phyloP scores from a whole-genome alignment of 2,329 filamentous ascomycete species.

The Phialocephala subalpina region DNA sequence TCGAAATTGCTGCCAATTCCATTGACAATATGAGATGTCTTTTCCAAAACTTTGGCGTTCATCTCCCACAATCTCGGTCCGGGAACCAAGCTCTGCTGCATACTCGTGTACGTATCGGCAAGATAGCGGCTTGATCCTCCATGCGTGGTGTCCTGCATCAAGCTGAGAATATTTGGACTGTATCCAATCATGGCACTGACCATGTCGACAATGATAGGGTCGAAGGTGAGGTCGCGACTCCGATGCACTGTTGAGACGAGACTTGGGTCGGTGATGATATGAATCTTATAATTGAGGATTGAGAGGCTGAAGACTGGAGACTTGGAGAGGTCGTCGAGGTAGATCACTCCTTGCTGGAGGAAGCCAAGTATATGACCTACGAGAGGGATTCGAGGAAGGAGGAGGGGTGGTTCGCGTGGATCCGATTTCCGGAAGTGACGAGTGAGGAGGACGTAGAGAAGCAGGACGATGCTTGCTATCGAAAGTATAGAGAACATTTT shows the following conservation, averaged over 20 bases:
- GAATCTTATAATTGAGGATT: neutral
- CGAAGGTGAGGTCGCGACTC: neutral
- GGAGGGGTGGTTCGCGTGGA: neutral
- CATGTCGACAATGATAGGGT: neutral
- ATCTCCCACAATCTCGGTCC: conserved; percentile 1
- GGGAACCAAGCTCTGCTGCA: neutral
- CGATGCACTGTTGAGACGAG: neutral
- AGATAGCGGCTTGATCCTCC: neutral
- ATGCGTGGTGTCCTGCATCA: neutral
- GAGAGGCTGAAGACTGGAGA: neutral
- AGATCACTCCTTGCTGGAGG: neutral
- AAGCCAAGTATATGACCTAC: neutral
- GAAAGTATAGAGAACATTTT: neutral
- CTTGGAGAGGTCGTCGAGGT: neutral
- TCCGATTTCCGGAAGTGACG: neutral
- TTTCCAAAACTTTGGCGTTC: neutral
- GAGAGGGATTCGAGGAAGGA: neutral
- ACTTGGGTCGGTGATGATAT: conserved; percentile 1
- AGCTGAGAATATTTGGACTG: neutral
- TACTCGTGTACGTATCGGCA: neutral
- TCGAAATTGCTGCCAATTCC: neutral
- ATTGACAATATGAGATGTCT: neutral
- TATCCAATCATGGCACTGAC: neutral
- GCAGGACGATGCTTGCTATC: neutral
- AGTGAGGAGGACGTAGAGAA: neutral